These are phyloP conservation scores for Hortiboletus rubellus DNA, from an alignment of 1,284 basidiomycete species.

Conservation along the genomic window DNA sequence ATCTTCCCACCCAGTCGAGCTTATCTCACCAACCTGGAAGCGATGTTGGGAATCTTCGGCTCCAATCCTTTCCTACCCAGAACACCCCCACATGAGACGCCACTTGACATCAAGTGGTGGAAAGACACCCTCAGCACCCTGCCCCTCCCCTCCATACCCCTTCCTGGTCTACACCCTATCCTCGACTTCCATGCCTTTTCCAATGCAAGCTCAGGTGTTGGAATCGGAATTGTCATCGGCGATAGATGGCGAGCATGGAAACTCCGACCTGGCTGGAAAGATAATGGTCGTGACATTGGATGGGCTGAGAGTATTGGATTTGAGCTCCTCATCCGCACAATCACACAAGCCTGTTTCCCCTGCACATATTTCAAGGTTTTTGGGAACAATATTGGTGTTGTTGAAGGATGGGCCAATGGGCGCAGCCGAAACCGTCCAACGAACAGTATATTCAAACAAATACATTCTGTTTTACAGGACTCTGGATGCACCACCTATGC, in stretches of 20 bases:
- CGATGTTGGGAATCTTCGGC: slow-evolving; percentile 23
- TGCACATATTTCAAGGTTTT: slow-evolving; percentile 16
- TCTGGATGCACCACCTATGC: too few relatives aligned
- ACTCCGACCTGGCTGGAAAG: background rate
- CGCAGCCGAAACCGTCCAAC: background rate
- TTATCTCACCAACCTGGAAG: slow-evolving; percentile 35
- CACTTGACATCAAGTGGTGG: background rate
- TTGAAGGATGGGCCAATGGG: background rate
- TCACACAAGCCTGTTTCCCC: background rate
- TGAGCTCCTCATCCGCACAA: background rate
- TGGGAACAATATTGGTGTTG: slow-evolving; percentile 20
- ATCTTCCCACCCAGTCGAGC: slow-evolving; percentile 33
- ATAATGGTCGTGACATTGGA: slow-evolving; percentile 26
- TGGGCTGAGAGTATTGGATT: slow-evolving; percentile 23
- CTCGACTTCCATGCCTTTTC: slow-evolving; percentile 21
- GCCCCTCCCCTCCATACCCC: fast-evolving
- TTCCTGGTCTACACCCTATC: fast-evolving
- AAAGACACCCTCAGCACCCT: background rate
- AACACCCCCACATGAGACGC: background rate
- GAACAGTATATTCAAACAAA: background rate
- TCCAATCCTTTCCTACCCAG: slow-evolving; percentile 26
- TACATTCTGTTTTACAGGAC: background rate
- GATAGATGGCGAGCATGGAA: slow-evolving; percentile 13
- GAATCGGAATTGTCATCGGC: slow-evolving; percentile 22
- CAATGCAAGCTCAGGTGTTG: slow-evolving; percentile 42